Evolutionary conservation across 208 protist species (phyloP).

Genomic region (Willaertia magna): DNA sequence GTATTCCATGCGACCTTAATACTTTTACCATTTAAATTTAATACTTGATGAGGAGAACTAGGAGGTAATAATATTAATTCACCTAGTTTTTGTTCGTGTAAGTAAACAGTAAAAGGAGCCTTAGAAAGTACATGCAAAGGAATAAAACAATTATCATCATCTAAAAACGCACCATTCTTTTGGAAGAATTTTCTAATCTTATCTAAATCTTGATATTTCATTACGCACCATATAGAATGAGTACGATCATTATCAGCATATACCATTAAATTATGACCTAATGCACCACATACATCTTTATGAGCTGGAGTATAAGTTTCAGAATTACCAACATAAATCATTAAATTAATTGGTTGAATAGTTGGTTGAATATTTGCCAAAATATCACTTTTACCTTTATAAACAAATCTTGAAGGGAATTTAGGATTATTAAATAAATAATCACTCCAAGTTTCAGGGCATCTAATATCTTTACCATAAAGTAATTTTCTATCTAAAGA

Average conservation of each 20-base stretch:
- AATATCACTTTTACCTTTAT: background rate
- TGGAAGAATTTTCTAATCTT: background rate
- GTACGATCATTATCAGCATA: background rate
- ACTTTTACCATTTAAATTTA: background rate
- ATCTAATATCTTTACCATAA: slow-evolving; percentile 5
- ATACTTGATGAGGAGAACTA: background rate
- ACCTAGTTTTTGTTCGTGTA: background rate
- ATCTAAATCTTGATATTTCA: background rate
- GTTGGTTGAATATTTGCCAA: background rate
- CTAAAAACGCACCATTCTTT: background rate
- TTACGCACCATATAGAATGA: background rate
- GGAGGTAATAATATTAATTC: background rate
- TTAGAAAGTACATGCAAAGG: background rate
- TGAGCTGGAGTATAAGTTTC: background rate
- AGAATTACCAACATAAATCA: background rate
- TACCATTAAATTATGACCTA: slow-evolving; percentile 1
- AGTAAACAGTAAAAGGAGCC: background rate
- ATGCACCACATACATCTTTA: background rate
- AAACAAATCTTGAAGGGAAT: background rate
- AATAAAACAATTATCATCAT: slow-evolving; percentile 3
- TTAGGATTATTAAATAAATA: background rate
- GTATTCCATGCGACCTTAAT: slow-evolving; percentile 1
- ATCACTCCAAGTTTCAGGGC: background rate
- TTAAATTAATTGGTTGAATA: background rate
- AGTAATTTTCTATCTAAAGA: background rate